phyloP scores from a whole-genome alignment of 83 land plant species.

The Thuja plicata region DNA sequence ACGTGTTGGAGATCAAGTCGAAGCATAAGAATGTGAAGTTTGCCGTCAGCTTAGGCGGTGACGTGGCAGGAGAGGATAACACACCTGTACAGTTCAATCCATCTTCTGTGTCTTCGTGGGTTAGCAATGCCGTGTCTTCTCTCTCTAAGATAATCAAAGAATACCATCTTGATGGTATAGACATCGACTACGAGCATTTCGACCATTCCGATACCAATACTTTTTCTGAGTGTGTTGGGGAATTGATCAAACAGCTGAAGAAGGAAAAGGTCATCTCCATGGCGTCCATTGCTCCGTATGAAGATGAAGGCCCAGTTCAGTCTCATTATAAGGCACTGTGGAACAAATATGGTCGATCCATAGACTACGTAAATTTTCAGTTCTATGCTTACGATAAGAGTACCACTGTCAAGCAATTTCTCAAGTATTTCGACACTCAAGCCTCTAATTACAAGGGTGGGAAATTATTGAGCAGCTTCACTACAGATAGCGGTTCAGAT shows the following conservation, averaged over 20 bases:
- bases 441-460: conserved; percentile 39
- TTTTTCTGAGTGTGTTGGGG: conserved; percentile 53
- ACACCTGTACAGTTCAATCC: conserved; percentile 17
- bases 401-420: conserved; percentile 34
- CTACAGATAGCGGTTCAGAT: conserved; percentile 27
- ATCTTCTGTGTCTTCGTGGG: conserved; percentile 22
- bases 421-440: conserved; percentile 27
- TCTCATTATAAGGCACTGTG: conserved; percentile 44
- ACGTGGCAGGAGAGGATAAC: conserved; percentile 16
- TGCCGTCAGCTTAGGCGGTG: conserved; percentile 47
- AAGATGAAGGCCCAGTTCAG: conserved; percentile 33
- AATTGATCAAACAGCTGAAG: conserved; percentile 39
- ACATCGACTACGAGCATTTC: conserved; percentile 45
- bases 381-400: conserved; percentile 48
- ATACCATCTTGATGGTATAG: conserved; percentile 46
- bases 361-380: conserved; percentile 63
- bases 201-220: conserved; percentile 23
- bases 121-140: conserved; percentile 33
- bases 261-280: conserved; percentile 32
- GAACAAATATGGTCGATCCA: conserved; percentile 24
- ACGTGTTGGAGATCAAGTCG: conserved; percentile 34
- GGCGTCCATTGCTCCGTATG: conserved; percentile 67
- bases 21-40: conserved; percentile 39
- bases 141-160: conserved; percentile 21
- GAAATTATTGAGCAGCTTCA: conserved; percentile 47